Evolutionary conservation across 2,329 filamentous ascomycete species (phyloP), one percentile per base, ranked within the genome.

Genomic region (Blastomyces gilchristii): DNA sequence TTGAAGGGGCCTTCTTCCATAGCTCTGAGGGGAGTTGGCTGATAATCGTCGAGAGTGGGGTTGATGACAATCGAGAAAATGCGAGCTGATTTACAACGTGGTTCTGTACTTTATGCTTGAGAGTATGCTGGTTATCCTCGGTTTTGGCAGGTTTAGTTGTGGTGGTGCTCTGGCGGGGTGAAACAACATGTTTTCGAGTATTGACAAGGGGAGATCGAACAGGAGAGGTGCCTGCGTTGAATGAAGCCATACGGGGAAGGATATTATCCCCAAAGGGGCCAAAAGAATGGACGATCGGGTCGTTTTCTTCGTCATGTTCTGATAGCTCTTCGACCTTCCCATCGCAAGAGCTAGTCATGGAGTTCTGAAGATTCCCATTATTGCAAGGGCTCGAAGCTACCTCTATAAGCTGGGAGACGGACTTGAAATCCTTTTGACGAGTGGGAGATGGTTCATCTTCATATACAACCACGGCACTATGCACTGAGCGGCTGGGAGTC

Each of bases 21-120:
- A 75, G 69, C 5, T 85, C 82, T 1, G 81, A 71, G 1, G 94
- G 94, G 14, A 99, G 85, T 72, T 96, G 90, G 74, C 85, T 87
- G 78, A 97, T 82, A 63, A 99, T 94, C 59, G 87, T 89, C 0
- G 93, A 95, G 58, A 97, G 82, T 3, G 94, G 93, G 34, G 91
- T 94, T 0, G 92, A 96, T 18, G 93, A 92, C 7, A 97, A 82
- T 37, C 93, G 89, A 1, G 94, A 97, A 76, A 90, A 99, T 41
- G 94, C 94, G 39, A 99, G 84, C 77, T 99, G 94, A 76, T 97
- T 97, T 73, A 94, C 84, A 66, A 96, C 86, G 73, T 99, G 94
- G 75, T 97, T 96, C 76, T 76, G 77, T 78, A 76, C 64, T 28
- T 69, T 70, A 28, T 68, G 64, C 28, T 69, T 67, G 8, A 56